Evolutionary conservation across 345 rosid species (phyloP).

Genomic region (Pistacia integerrima): DNA sequence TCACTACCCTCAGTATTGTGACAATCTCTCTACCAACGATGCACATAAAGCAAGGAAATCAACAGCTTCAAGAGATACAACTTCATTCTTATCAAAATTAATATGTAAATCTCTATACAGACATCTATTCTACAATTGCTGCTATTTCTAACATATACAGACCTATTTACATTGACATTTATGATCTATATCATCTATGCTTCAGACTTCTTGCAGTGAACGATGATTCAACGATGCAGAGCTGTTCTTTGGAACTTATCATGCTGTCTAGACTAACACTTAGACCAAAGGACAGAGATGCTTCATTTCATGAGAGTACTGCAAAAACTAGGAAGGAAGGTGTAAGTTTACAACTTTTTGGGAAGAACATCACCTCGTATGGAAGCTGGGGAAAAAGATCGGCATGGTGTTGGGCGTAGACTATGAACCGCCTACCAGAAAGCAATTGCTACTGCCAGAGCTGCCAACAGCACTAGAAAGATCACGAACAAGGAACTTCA

Average conservation of each 20-base stretch:
- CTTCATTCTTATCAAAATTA: not conserved
- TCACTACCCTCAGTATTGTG: too few species aligned
- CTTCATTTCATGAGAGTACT: not conserved
- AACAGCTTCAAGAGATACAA: not conserved
- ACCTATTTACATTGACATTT: not conserved
- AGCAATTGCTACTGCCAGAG: constrained; percentile 65
- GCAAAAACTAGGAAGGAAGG: not conserved
- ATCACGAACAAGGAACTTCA: constrained; percentile 75
- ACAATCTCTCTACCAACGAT: not conserved
- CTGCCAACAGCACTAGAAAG: constrained; percentile 49
- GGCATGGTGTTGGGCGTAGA: not conserved
- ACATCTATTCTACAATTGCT: constrained; percentile 9
- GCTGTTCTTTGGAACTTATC: not conserved
- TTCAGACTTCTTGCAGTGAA: not conserved
- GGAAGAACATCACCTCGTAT: not conserved
- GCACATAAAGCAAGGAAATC: not conserved
- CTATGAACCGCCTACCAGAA: constrained; percentile 39
- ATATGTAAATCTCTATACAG: constrained; percentile 16
- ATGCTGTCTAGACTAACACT: not conserved
- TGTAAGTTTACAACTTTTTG: not conserved
- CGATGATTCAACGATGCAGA: not conserved
- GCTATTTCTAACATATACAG: constrained; percentile 25
- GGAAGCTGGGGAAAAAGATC: not conserved
- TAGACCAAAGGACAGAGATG: not conserved
- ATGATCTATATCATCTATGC: not conserved